Evolutionary conservation across 2,329 filamentous ascomycete genomes (phyloP).

Genomic region (Teratosphaeria destructans): DNA sequence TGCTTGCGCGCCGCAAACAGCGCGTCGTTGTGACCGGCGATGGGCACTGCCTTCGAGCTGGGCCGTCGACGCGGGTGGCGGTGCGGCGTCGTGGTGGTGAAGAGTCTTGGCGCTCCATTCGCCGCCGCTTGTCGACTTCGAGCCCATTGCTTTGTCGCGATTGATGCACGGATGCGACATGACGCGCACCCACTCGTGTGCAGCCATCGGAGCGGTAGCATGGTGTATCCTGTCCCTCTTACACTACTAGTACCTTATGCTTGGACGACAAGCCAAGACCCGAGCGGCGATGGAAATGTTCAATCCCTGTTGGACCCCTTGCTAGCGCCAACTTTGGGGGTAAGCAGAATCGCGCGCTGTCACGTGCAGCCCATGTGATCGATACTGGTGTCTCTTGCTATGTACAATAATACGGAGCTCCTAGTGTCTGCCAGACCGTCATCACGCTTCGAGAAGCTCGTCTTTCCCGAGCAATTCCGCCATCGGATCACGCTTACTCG

Average conservation of each 20-base stretch:
- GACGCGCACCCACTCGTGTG: slow-evolving; percentile 4
- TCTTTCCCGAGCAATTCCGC: slow-evolving; percentile 63
- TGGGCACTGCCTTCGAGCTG: background rate
- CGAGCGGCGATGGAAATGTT: background rate
- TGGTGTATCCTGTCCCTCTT: background rate
- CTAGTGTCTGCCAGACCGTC: background rate
- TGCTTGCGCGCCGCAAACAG: background rate
- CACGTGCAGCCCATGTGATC: background rate
- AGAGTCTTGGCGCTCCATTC: background rate
- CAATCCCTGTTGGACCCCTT: background rate
- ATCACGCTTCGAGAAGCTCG: background rate
- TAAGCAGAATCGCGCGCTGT: background rate
- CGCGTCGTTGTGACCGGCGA: background rate
- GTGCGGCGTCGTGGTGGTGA: background rate
- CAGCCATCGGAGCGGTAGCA: background rate
- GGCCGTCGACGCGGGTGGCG: background rate
- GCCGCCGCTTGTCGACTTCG: background rate
- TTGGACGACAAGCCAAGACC: background rate
- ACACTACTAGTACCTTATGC: no score
- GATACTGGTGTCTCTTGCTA: background rate
- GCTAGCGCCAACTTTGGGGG: background rate
- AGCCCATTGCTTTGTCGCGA: slow-evolving; percentile 9
- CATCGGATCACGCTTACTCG: slow-evolving; percentile 76
- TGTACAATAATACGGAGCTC: background rate
- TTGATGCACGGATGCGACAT: slow-evolving; percentile 10